A percentile compares a stretch with the other conserved stretches of the same genome.
Evolutionary conservation across 2,329 filamentous ascomycete species (phyloP).

Genomic region (Penicillium decumbens): DNA sequence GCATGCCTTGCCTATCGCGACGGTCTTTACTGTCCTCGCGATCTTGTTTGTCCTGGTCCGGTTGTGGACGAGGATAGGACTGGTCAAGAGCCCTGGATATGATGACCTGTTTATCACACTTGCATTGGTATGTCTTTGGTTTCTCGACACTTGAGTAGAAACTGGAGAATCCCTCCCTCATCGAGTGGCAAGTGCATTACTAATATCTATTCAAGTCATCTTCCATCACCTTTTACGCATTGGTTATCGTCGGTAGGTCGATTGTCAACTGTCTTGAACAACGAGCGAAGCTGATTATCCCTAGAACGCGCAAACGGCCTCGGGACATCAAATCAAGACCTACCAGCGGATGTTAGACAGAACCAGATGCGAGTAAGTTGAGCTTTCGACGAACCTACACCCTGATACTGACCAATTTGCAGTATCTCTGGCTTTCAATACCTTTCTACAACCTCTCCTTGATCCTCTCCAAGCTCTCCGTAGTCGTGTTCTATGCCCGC

Average conservation of each 20-base stretch:
- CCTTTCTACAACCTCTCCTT: conserved; percentile 35
- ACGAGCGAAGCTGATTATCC: not conserved
- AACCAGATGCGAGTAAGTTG: conserved; percentile 23
- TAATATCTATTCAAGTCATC: conserved; percentile 3
- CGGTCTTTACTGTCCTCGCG: conserved; percentile 19
- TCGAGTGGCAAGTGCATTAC: not conserved
- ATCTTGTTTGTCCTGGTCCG: conserved; percentile 20
- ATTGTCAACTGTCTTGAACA: not conserved
- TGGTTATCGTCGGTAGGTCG: conserved; percentile 14
- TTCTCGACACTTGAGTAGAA: not conserved
- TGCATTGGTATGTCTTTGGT: conserved; percentile 17
- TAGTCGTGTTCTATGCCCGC: conserved; percentile 29
- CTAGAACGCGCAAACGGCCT: conserved; percentile 24
- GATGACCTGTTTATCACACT: conserved; percentile 26
- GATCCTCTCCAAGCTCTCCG: conserved; percentile 32
- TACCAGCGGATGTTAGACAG: conserved; percentile 4
- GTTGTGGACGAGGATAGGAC: conserved; percentile 21
- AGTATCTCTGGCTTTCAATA: conserved; percentile 32
- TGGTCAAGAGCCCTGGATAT: conserved; percentile 24
- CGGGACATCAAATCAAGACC: conserved; percentile 5
- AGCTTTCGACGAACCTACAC: not conserved
- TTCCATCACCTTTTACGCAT: conserved; percentile 6
- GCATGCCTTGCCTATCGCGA: conserved; percentile 20
- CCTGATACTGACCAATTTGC: not conserved
- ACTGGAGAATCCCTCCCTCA: not conserved